These are phyloP conservation scores for Stylosanthes scabra DNA, from an alignment of 331 rosid species.

Conservation along the genomic window DNA sequence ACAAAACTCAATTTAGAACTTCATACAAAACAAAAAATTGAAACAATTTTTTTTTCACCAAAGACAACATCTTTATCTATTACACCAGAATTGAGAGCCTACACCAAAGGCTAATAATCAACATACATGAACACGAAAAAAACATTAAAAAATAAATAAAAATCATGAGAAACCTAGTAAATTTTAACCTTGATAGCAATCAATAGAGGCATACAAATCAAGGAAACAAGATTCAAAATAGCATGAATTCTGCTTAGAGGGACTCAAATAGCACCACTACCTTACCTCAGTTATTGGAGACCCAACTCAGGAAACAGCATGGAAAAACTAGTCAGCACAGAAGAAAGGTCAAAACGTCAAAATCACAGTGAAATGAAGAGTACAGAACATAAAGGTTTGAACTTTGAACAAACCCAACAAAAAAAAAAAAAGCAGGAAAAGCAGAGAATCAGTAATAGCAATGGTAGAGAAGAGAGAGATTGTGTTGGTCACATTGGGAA, in stretches of 20 bases:
- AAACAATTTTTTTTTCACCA: neutral
- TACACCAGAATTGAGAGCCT: slow-evolving; percentile 22
- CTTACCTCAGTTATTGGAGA: slow-evolving; percentile 38
- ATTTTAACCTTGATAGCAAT: slow-evolving; percentile 7
- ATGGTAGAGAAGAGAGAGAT: neutral
- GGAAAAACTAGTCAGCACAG: slow-evolving; percentile 27
- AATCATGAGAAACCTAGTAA: slow-evolving; percentile 25
- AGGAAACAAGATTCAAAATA: slow-evolving; percentile 38
- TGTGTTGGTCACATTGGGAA: neutral
- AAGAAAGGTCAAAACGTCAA: slow-evolving; percentile 14
- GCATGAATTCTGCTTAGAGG: slow-evolving; percentile 21
- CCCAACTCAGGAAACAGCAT: slow-evolving; percentile 33
- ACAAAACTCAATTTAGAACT: slow-evolving; percentile 45
- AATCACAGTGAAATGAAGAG: neutral
- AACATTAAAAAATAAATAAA: neutral
- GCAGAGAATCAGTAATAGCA: neutral
- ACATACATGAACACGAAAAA: neutral
- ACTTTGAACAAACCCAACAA: slow-evolving; percentile 17
- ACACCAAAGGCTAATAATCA: slow-evolving; percentile 1
- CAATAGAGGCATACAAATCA: slow-evolving; percentile 32
- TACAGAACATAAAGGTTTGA: neutral
- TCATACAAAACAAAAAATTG: slow-evolving; percentile 13
- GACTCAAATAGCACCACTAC: slow-evolving; percentile 3
- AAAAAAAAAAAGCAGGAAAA: neutral
- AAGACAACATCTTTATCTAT: neutral